Conservation (phyloP, 2,329 filamentous ascomycete genomes). For the Clonostachys byssicola region DNA sequence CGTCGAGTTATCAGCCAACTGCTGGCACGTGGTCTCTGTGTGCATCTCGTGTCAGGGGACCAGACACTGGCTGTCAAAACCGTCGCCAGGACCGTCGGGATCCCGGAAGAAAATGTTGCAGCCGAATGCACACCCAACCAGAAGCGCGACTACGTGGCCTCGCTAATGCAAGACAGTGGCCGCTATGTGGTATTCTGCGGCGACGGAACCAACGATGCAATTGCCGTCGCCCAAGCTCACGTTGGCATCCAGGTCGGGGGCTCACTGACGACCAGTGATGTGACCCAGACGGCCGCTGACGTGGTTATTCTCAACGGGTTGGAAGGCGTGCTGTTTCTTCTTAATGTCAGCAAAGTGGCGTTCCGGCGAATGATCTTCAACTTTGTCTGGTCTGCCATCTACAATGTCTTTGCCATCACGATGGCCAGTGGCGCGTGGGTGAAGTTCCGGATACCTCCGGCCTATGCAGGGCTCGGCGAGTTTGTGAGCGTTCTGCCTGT, state of each 20-base stretch:
- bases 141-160: constrained; percentile 44
- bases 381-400: constrained; percentile 66
- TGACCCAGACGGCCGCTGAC: constrained; percentile 64
- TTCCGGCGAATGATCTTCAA: constrained; percentile 58
- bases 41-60: constrained; percentile 56
- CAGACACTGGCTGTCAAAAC: constrained; percentile 38
- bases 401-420: constrained; percentile 66
- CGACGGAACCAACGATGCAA: constrained; percentile 77
- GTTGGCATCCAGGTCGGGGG: constrained; percentile 67
- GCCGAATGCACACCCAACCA: constrained; percentile 40
- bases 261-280: constrained; percentile 37
- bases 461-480: constrained; percentile 67
- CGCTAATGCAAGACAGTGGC: constrained; percentile 25
- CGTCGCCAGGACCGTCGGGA: constrained; percentile 31
- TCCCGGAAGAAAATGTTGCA: constrained; percentile 23
- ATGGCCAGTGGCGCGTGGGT: constrained; percentile 65
- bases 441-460: constrained; percentile 43
- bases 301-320: constrained; percentile 61
- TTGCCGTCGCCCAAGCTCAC: constrained; percentile 65
- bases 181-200: constrained; percentile 50
- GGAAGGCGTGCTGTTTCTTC: constrained; percentile 48
- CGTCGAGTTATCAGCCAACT: constrained; percentile 37
- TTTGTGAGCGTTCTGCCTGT: constrained; percentile 57
- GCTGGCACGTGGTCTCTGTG: constrained; percentile 34
- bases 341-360: constrained; percentile 45